Evolutionary conservation across 2,329 filamentous ascomycete species (phyloP), one percentile per base, ranked within the genome.

Genomic region (Sporothrix sp.): DNA sequence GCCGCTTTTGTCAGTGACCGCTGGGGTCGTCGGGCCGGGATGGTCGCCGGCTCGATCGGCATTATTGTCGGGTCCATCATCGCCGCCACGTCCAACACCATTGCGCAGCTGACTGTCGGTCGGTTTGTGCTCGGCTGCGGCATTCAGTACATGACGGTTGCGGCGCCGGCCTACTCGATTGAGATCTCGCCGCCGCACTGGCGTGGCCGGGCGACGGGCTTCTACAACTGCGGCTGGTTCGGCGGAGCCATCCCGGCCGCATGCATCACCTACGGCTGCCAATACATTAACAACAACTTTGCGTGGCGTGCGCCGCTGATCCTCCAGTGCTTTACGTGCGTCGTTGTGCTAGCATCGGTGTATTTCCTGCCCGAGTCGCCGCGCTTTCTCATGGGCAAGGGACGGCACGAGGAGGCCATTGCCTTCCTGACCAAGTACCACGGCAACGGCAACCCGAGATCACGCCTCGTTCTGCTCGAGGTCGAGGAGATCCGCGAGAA

Each of bases 271-370:
- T 76, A 68, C 52, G 73, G 71, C 25, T 67, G 63, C 59, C 69
- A 69, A 55, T 63, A 60, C 35, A 72, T 76, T 50, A 48, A 63
- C 33, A 72, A 54, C 60, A 59, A 73, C 62, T 73, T 66, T 59
- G 65, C 71, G 6, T 75, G 71, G 71, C 67, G 71, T n/a, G 66
- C 75, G 54, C 71, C 72, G 14, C 59, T 76, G 6, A 69, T 72
- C 10, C 62, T 74, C 48, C 71, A 75, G 60, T 66, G 70, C 9
- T 60, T 72, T 48, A 66, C 73, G 38, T 71, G 68, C 56, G 33
- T 69, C 13, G 55, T 70, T 36, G 67, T 71, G 45, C 61, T 71
- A 49, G 50, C 40, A 11, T 58, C 60, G 11, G 64, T 71, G 45
- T 66, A 61, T 58, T 68, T 67, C 56, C 59, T 70, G 13, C 68